Evolutionary conservation across 768 basidiomycete species (phyloP), one percentile per base, ranked within the genome.

Genomic region (Chalciporus chontae): DNA sequence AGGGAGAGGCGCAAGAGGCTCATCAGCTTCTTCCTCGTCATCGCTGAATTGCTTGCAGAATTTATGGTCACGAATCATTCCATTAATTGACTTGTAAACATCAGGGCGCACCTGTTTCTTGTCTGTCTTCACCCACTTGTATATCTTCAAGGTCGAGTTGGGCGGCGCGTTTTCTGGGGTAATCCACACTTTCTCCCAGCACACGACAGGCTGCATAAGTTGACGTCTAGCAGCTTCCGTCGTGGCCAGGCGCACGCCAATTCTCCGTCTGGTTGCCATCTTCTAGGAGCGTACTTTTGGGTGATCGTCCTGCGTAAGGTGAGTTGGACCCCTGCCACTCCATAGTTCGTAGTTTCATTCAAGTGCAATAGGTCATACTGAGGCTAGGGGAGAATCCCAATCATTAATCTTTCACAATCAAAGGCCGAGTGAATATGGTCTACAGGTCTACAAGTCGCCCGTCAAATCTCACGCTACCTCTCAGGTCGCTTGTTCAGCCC

Each of bases 141-240:
- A 79, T 19, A 90, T 74, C 60, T 82, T 85, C 42, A 91, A 68
- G 18, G 72, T 76, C 18, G 87, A 78, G 23, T 78, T 78, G 21
- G 79, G 66, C 15, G 79, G 59, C 19, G 78, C 71, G 47, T 72
- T 73, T 50, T 84, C 84, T 31, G 84, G 79, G 11, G 74, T 66
- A 10, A 79, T 73, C 87, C 87, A 88, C 31, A 76, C 72, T 69
- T 85, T 87, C 69, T 91, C 88, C 90, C 89, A 93, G 55, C 84
- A 87, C 23, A 77, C 79, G n/a, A 91, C 90, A 7, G 90, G 90
- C 61, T 88, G 87, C 85, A 91, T 90, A n/a, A 90, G 74, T 67
- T 89, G 85, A 51, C 88, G 78, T 34, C 88, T 78, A 29, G 88
- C 87, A 41, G 87, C 86, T 66, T 91, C 88, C 3, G 87, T 85